phyloP scores from a whole-genome alignment of 2,329 filamentous ascomycete genomes.

The Ophiosphaerella korrae region DNA sequence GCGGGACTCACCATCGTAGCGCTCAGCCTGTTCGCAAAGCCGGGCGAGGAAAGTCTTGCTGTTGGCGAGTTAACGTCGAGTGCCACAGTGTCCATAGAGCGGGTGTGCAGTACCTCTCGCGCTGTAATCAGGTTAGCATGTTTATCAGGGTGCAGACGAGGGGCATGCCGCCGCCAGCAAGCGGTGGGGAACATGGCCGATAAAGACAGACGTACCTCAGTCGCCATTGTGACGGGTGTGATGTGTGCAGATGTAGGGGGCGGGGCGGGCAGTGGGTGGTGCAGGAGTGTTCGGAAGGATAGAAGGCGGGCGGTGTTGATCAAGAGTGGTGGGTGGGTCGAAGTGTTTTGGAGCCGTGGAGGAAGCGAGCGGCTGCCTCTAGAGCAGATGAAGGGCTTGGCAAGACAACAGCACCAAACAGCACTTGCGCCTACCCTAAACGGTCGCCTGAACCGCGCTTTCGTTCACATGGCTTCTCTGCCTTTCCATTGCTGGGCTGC shows the following conservation, averaged over 20 bases:
- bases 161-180: slow-evolving; percentile 44
- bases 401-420: slow-evolving; percentile 16
- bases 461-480: slow-evolving; percentile 22
- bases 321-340: slow-evolving; percentile 29
- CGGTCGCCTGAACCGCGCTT: slow-evolving; percentile 13
- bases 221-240: slow-evolving; percentile 58
- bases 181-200: slow-evolving; percentile 44
- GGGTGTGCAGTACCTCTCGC: slow-evolving; percentile 53
- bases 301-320: slow-evolving; percentile 25
- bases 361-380: slow-evolving; percentile 36
- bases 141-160: slow-evolving; percentile 41
- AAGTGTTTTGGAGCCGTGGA: slow-evolving; percentile 31
- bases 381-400: slow-evolving; percentile 14
- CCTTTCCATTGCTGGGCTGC: slow-evolving; percentile 2
- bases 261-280: slow-evolving; percentile 19
- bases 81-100: slow-evolving; percentile 15
- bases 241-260: slow-evolving; percentile 21
- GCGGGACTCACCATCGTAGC: slow-evolving; percentile 81
- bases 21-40: slow-evolving; percentile 99
- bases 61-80: slow-evolving; percentile 34
- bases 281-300: slow-evolving; percentile 33
- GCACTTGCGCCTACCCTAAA: slow-evolving; percentile 32
- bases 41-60: slow-evolving; percentile 97
- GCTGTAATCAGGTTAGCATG: slow-evolving; percentile 50
- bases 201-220: slow-evolving; percentile 62